Base-by-base conservation (phyloP, 2,329 filamentous ascomycete species). In the Diaporthe sp. region DNA sequence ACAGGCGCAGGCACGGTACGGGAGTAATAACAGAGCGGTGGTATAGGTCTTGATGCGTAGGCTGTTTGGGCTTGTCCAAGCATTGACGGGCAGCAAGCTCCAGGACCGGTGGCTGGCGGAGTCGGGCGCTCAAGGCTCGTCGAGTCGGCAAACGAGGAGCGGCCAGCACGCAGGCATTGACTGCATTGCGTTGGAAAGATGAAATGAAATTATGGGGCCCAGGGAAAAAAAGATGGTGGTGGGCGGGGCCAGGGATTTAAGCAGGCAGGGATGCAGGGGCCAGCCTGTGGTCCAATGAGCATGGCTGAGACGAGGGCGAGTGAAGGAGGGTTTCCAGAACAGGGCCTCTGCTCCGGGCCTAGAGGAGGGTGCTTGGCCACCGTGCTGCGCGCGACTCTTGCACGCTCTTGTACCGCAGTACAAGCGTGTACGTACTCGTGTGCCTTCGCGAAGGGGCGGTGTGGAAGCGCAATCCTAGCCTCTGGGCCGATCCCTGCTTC, bases 41-140 rank as follows among this genome's bases (percentile, higher is more conserved):
- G 64, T 74, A 76, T 76, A 76, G 75, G 74, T 67, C 64, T 64
- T 74, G 75, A 76, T 58, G 75, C 75, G 68, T 72, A 70, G 72
- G 75, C 70, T 72, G 75, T 76, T 76, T 76, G 64, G 64, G 64
- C 64, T 68, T 68, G 64, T 68, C 64, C 64, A 68, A 54, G 64
- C 64, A 68, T 68, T 68, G 64, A 68, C 64, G 64, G 12, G 64
- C 64, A 68, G 64, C 64, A 68, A 54, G 64, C 64, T 54, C 47
- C 45, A 67, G 64, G 64, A 68, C 47, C 13, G 47, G 64, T 68
- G 64, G 64, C 64, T 68, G 64, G 64, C 64, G 64, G 64, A 68
- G 64, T 68, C 64, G 64, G 64, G 64, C 64, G 64, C 64, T 68
- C 64, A 68, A 68, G 47, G 33, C 64, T 40, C 64, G 64, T 68